Evolutionary conservation across 768 basidiomycete species (phyloP), one percentile per base, ranked within the genome.

Genomic region (Boletus rubescentipes): DNA sequence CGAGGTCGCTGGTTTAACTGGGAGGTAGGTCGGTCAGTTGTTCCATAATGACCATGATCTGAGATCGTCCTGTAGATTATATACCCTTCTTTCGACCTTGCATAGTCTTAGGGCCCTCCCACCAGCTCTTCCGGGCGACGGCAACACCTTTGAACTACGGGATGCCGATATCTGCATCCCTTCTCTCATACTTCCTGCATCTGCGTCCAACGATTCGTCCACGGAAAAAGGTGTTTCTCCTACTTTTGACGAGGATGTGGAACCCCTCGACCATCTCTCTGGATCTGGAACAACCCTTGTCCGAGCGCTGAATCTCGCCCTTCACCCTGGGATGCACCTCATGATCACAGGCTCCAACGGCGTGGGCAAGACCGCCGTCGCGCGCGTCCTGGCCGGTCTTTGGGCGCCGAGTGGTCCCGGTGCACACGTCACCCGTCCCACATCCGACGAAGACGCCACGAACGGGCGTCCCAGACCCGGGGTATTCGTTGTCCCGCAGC

Each of bases 291-390:
- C 70, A 69, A 34, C 81, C 4, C 79, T 98, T 30, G 87, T 97
- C 34, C 79, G 78, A 45, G 82, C 85, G 44, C 76, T 97, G 20
- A 84, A 78, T 39, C 65, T 97, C 26, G 67, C 73, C 9, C 78
- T 97, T 49, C 70, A 62, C 34, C 75, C 79, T 15, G 90, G 91
- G 3, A 89, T 96, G 72, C 94, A 97, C 64, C 74, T 95, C 8
- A 89, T 97, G 84, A 92, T 97, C 59, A 95, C 93, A 0, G 95
- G 94, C 1, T 86, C 87, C 49, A 96, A 93, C 62, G 93, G 93
- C 0, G 91, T 94, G 2, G 93, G 93, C 0, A 96, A 97, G 75
- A 93, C 91, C 0, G 83, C 91, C 9, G 83, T 95, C 29, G 92
- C 93, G 2, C 80, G 96, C 6, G 88, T 98, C 9, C 72, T 97